Base-by-base conservation (phyloP, 495 filamentous ascomycete genomes). In the Talaromyces borbonicus region DNA sequence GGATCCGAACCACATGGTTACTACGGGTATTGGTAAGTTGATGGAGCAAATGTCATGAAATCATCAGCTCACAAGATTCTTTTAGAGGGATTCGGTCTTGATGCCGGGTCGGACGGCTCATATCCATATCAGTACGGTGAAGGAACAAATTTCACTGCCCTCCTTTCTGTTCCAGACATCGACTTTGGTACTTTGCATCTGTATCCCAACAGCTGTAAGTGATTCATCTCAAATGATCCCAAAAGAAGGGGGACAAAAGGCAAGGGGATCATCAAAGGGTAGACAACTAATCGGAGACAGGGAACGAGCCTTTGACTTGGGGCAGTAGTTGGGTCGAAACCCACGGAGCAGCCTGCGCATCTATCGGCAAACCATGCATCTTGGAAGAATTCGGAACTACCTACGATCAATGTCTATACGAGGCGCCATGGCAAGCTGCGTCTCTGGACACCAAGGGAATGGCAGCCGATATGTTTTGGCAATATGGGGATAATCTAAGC, bases 351-450 rank as follows among this genome's bases (percentile, higher is more conserved):
- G 67, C 74, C 1, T 79, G 77, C 46, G 60, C 62, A 30, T 70
- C 68, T 7, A 71, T 67, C 8, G 72, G 71, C 22, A 85, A 85
- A 59, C 80, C 83, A 0, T 81, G 83, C 32, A 64, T 85, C 16
- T 70, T 81, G 39, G 83, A 86, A 51, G 83, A 85, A 56, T 85
- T 85, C 49, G 79, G 80, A 50, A 55, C 73, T 31, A 68, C 63
- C 2, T 65, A 52, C 39, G 68, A 58, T 42, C 35, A 38, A 38
- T 72, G 55, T 58, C 25, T 49, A 60, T 78, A 8, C 58, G 77
- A 54, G 61, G 63, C 9, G 60, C 35, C 66, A 19, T 85, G 80
- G 81, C 82, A 84, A 61, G 54, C 63, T 18, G 67, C 78, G 5
- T 62, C 67, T 38, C 35, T 38, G 19, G 35, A 38, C 0, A 56